These are phyloP conservation scores for Aspergillus floridensis DNA, from an alignment of 2,329 filamentous ascomycete species.

Conservation along the genomic window DNA sequence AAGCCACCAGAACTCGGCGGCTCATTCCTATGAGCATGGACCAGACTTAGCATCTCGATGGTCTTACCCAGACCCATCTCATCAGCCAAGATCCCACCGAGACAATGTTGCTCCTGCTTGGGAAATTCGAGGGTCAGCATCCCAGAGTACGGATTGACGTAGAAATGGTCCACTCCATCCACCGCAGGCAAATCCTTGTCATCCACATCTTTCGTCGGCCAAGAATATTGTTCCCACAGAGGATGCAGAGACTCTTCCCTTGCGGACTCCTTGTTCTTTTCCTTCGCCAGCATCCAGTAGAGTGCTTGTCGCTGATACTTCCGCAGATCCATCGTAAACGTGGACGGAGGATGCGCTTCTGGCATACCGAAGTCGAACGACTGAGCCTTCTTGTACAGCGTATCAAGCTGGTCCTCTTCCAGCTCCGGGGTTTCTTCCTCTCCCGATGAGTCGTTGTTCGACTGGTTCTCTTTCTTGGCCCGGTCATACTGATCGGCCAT, in stretches of 20 bases:
- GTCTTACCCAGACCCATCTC: conserved; percentile 98
- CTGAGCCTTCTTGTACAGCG: conserved; percentile 91
- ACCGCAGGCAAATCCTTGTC: conserved; percentile 70
- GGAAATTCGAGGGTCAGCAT: conserved; percentile 91
- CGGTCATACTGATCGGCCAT: conserved; percentile 72
- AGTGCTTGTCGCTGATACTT: conserved; percentile 95
- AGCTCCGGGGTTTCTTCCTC: conserved; percentile 88
- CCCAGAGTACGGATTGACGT: conserved; percentile 95
- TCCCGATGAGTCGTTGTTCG: conserved; percentile 48
- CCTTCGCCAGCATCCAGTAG: conserved; percentile 94
- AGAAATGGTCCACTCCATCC: conserved; percentile 70
- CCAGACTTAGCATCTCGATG: conserved; percentile 93
- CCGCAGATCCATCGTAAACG: conserved; percentile 77
- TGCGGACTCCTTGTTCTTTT: conserved; percentile 71
- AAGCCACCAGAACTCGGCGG: conserved; percentile 55
- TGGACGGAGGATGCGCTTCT: conserved; percentile 75
- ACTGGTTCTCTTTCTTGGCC: conserved; percentile 52
- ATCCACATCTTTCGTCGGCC: conserved; percentile 84
- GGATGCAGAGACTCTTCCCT: conserved; percentile 88
- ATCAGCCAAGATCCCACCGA: conserved; percentile 90
- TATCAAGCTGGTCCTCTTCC: conserved; percentile 92
- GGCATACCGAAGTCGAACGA: conserved; percentile 94
- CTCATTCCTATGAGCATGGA: conserved; percentile 76
- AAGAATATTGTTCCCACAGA: conserved; percentile 91
- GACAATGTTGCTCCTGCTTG: conserved; percentile 86